phyloP scores from a whole-genome alignment of 192 early-diverging fungal species.

The Glomus cerebriforme region DNA sequence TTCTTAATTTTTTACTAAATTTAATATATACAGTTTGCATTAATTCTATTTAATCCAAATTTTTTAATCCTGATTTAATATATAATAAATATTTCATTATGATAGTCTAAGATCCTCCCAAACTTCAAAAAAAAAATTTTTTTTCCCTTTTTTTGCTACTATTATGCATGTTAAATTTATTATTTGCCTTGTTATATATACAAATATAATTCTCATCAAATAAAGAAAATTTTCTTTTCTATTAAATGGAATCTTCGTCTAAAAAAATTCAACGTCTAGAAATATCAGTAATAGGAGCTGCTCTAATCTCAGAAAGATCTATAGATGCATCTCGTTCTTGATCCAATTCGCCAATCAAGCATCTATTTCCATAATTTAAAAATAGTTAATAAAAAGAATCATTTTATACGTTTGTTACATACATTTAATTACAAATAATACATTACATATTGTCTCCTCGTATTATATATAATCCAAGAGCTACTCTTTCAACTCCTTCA shows the following conservation, averaged over 20 bases:
- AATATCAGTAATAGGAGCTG: conserved; percentile 36
- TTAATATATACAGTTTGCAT: too few relatives aligned
- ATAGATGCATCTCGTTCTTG: conserved; percentile 38
- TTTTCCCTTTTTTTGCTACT: too few relatives aligned
- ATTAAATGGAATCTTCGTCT: neutral
- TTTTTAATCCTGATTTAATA: too few relatives aligned
- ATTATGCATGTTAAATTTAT: too few relatives aligned
- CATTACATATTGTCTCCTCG: conserved; percentile 54
- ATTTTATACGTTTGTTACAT: neutral
- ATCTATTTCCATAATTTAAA: conserved; percentile 27
- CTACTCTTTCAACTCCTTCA: conserved; percentile 50
- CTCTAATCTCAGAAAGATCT: conserved; percentile 38
- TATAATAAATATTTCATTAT: too few relatives aligned
- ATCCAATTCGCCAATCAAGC: conserved; percentile 45
- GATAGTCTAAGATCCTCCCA: too few relatives aligned
- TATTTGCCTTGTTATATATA: neutral
- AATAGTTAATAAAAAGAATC: neutral
- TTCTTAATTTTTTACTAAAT: too few relatives aligned
- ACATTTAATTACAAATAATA: neutral
- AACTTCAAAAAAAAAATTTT: too few relatives aligned
- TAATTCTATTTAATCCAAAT: too few relatives aligned
- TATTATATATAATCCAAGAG: conserved; percentile 56
- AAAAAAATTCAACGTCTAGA: conserved; percentile 18
- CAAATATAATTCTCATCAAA: neutral
- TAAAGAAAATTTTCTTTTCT: neutral